phyloP scores from a whole-genome alignment of 768 basidiomycete species.

The Lactarius vividus region DNA sequence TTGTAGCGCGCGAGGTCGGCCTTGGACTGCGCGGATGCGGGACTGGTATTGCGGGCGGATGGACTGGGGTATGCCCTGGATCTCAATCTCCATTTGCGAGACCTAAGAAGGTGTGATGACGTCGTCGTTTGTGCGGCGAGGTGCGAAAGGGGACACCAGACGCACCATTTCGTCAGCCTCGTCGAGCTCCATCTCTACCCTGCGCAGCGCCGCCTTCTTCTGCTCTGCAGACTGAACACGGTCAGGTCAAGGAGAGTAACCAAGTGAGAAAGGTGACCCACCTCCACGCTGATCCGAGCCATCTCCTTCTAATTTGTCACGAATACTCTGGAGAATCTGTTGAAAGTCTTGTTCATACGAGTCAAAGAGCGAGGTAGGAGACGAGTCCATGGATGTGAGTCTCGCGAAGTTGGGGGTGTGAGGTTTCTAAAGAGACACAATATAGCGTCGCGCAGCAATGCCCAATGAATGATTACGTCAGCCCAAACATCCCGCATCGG shows the following conservation, averaged over 20 bases:
- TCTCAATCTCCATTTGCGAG: slow-evolving; percentile 99
- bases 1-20: slow-evolving; percentile 74
- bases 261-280: slow-evolving; percentile 36
- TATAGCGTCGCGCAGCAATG: not conserved
- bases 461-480: slow-evolving; percentile 6
- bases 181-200: slow-evolving; percentile 93
- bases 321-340: slow-evolving; percentile 72
- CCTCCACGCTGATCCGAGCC: slow-evolving; percentile 67
- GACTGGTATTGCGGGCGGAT: slow-evolving; percentile 73
- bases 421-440: not conserved
- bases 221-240: slow-evolving; percentile 56
- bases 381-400: slow-evolving; percentile 60
- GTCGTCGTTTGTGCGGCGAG: too few species aligned
- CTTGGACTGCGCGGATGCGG: slow-evolving; percentile 73
- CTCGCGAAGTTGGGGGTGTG: not conserved
- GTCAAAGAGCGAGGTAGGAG: slow-evolving; percentile 83
- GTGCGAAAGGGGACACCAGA: slow-evolving; percentile 5
- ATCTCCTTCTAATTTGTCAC: slow-evolving; percentile 72
- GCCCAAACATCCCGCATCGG: not conserved
- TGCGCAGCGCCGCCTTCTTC: slow-evolving; percentile 71
- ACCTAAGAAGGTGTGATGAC: slow-evolving; percentile 35
- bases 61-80: slow-evolving; percentile 89
- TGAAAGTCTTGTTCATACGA: slow-evolving; percentile 92
- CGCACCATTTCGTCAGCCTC: slow-evolving; percentile 96
- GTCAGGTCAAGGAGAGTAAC: not conserved